Evolutionary conservation across 2,329 filamentous ascomycete species (phyloP), one percentile per base, ranked within the genome.

Genomic region (Elsinoe ampelina): DNA sequence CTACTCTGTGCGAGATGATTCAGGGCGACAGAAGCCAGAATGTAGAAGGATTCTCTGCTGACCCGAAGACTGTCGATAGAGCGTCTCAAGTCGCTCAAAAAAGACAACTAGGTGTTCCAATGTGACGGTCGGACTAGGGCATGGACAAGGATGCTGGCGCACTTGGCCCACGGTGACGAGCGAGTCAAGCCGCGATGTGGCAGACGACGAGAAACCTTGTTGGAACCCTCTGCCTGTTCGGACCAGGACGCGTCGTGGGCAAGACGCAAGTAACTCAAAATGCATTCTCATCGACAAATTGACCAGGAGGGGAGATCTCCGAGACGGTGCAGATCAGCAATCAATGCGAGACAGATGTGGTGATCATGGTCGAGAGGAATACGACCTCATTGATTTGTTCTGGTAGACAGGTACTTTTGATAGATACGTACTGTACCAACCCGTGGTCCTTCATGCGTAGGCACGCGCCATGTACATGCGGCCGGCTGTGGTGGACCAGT

Each of bases 201-300:
- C 38, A 22, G n/a, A 15, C 12, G 19, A 13, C 43, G 5, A 17
- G 35, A 38, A 48, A 48, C 43, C 43, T 48, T 48, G 43, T 32
- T 35, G 22, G 36, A 38, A 52, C 48, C 48, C 48, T 52, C 48
- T 36, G 22, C 32, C 48, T 17, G 48, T 52, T 52, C 48, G 17
- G 22, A 38, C 34, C 10, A n/a, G 48, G 43, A 52, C 48, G 48
- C 48, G 48, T 38, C 19, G n/a, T 48, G 30, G 19, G 12, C 19
- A 20, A 17, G 32, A n/a, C n/a, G n/a, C n/a, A n/a, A n/a, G n/a
- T n/a, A n/a, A n/a, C n/a, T n/a, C n/a, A 52, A 52, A 52, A 36
- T 50, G 32, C 26, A 30, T 30, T 10, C 32, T 50, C 34, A 12
- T 45, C 11, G 41, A 50, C 11, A 52, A 52, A 52, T 52, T 50